Base-by-base conservation (phyloP, 2,329 filamentous ascomycete genomes). In the Fusarium setosum region DNA sequence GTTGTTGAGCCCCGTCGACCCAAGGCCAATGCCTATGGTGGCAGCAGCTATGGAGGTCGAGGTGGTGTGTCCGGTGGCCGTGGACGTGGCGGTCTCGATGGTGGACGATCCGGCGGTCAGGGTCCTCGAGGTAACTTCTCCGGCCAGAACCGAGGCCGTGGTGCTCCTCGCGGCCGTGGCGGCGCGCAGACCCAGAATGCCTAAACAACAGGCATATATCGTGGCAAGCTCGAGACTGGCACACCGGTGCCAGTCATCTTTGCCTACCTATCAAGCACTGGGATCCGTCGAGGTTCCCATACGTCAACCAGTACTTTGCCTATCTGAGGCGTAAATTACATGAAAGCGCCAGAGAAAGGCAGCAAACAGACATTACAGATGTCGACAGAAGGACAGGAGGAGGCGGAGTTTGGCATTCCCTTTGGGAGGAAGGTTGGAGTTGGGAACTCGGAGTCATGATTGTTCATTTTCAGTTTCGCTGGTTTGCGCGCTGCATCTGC, bases 1-100 rank as follows among this genome's bases (percentile, higher is more conserved):
- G 85, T 88, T 63, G 92, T 99, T 56, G 96, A 98, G 81, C 92
- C 95, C 76, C 94, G 96, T 65, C 93, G 93, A 68, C 88, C 91
- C 71, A 93, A 93, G 79, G 83, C 89, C 42, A 86, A 83, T 65
- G 87, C 88, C 55, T 92, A 90, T 68, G 91, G 90, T 53, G 89
- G 91, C 58, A 88, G 88, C 75, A 91, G 89, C 79, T 88, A 88
- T 75, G 83, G 84, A 71, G 84, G 84, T 68, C 88, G 91, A 63
- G 90, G 90, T 51, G 86, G 86, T 66, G 72, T 78, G 48, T 82
- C 86, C 68, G 84, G 84, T 68, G 84, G 84, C 68, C 88, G 90
- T 72, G 89, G 90, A 62, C 90, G 91, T 73, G 90, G 90, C 68
- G 86, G 86, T 35, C 88, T 84, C 63, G 89, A 92, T 40, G 80